Evolutionary conservation across 805 yeast genomes (phyloP).

Genomic region (Candida insectorum): DNA sequence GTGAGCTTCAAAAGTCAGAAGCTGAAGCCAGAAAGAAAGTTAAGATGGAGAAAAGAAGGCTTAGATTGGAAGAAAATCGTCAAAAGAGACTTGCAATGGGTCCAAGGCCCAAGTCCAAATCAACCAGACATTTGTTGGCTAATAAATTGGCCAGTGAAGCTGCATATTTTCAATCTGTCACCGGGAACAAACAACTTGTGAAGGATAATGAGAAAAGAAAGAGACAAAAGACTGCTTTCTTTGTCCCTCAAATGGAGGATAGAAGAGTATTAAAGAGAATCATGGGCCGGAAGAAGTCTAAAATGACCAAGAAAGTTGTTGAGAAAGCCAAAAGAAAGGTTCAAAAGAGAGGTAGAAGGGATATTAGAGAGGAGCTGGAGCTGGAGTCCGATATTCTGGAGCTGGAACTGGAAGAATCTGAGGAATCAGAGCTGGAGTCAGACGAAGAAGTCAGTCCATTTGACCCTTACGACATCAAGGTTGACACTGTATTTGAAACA

Average conservation of each 20-base stretch:
- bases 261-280: constrained; percentile 7
- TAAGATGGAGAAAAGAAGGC: neutral
- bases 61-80: neutral
- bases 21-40: too few relatives aligned
- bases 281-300: constrained; percentile 10
- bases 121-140: neutral
- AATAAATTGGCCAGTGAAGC: constrained; percentile 17
- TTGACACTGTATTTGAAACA: constrained; percentile 27
- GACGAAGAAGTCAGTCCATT: constrained; percentile 33
- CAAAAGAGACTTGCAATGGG: neutral
- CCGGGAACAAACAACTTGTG: constrained; percentile 32
- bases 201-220: constrained; percentile 31
- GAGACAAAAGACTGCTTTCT: constrained; percentile 24
- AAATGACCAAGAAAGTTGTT: constrained; percentile 3
- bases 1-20: neutral
- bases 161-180: constrained; percentile 36
- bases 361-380: neutral
- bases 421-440: constrained; percentile 19
- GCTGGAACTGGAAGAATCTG: constrained; percentile 8
- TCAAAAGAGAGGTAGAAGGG: constrained; percentile 1
- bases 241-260: constrained; percentile 21
- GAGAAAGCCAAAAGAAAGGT: constrained; percentile 7
- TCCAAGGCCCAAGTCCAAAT: neutral
- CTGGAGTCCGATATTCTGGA: neutral
- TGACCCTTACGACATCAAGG: constrained; percentile 34